These are phyloP conservation scores for Chamaecrista fasciculata DNA, from an alignment of 306 rosid species.

Conservation along the genomic window DNA sequence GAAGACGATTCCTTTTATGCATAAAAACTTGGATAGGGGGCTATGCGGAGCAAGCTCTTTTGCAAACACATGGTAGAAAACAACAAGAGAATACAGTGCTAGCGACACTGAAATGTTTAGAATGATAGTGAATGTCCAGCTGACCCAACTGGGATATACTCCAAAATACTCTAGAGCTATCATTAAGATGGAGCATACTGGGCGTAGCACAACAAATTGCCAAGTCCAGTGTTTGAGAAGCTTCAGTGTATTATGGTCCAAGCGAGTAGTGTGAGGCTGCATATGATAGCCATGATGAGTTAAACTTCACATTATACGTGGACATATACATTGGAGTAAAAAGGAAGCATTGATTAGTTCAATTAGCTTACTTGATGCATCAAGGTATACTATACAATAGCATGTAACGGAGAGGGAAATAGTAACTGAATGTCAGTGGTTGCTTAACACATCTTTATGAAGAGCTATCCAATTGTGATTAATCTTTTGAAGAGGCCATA, in stretches of 20 bases:
- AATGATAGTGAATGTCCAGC: constrained; percentile 79
- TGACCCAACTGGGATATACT: constrained; percentile 75
- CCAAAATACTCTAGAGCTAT: constrained; percentile 59
- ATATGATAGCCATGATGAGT: constrained; percentile 17
- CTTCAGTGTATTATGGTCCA: constrained; percentile 60
- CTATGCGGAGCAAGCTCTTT: constrained; percentile 81
- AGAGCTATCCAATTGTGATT: not conserved
- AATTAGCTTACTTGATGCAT: constrained; percentile 10
- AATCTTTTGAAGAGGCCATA: not conserved
- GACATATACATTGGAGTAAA: constrained; percentile 6
- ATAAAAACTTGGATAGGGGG: constrained; percentile 84
- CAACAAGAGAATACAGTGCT: constrained; percentile 77
- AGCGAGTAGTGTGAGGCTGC: constrained; percentile 70
- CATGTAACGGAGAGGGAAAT: not conserved
- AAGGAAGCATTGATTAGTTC: not conserved
- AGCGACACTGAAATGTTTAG: constrained; percentile 72
- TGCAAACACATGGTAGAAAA: constrained; percentile 82
- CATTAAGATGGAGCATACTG: constrained; percentile 78
- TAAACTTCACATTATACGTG: constrained; percentile 9
- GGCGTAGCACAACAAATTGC: constrained; percentile 83
- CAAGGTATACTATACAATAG: not conserved
- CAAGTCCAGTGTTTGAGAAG: constrained; percentile 84
- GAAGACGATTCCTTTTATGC: constrained; percentile 93
- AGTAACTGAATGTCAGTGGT: not conserved
- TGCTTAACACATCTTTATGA: not conserved